A percentile compares a stretch with the other conserved stretches of the same genome.
Evolutionary conservation across 2,329 filamentous ascomycete species (phyloP).

Genomic region (Penicillium thymicola): DNA sequence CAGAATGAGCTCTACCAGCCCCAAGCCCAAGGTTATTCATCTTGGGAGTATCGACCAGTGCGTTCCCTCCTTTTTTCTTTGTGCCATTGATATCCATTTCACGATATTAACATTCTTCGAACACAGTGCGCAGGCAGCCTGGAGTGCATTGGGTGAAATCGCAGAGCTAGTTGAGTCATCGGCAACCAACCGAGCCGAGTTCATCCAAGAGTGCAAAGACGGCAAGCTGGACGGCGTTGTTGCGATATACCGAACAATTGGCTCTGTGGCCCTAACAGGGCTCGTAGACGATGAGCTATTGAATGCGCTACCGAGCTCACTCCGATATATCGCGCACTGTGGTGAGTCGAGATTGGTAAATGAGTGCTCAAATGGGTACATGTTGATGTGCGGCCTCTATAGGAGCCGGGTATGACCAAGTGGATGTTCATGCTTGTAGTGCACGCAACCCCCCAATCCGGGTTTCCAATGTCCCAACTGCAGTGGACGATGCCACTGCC

Average conservation of each 20-base stretch:
- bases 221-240: conserved; percentile 64
- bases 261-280: conserved; percentile 63
- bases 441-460: conserved; percentile 56
- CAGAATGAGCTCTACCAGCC: conserved; percentile 22
- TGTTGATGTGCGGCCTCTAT: background rate
- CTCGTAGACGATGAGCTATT: conserved; percentile 69
- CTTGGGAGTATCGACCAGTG: conserved; percentile 64
- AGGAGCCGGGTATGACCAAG: conserved; percentile 83
- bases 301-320: conserved; percentile 41
- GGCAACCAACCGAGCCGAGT: conserved; percentile 61
- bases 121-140: conserved; percentile 58
- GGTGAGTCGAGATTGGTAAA: conserved; percentile 24
- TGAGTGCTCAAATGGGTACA: background rate
- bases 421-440: conserved; percentile 71
- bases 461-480: conserved; percentile 78
- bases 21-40: conserved; percentile 59
- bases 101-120: background rate
- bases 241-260: conserved; percentile 69
- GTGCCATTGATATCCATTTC: background rate
- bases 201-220: conserved; percentile 64
- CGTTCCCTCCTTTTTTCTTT: conserved; percentile 27
- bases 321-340: conserved; percentile 40
- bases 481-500: conserved; percentile 78
- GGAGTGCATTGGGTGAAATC: conserved; percentile 58
- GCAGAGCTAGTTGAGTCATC: conserved; percentile 64